Percentiles rank a stretch among this genome's conserved stretches.
phyloP scores from a whole-genome alignment of 176 grass and related monocot genomes.

The Bromus sterilis region DNA sequence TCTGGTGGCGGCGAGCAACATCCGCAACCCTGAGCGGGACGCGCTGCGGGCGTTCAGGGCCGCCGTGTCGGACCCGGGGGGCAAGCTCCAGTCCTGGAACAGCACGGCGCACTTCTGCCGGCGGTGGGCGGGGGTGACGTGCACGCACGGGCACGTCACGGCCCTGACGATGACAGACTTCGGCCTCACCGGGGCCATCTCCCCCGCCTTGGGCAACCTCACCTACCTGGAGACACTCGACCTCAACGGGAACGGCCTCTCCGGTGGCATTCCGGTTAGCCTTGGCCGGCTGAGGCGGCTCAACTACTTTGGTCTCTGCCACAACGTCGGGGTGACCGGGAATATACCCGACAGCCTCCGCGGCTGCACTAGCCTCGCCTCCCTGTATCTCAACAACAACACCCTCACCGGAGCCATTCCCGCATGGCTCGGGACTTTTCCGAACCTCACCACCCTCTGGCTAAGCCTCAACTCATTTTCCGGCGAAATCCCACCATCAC shows the following conservation, averaged over 20 bases:
- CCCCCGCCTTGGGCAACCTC: background rate
- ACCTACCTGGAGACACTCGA: background rate
- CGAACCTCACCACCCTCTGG: background rate
- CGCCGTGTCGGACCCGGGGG: background rate
- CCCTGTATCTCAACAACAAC: constrained; percentile 11
- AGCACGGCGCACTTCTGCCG: background rate
- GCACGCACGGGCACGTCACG: background rate
- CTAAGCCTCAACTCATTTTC: background rate
- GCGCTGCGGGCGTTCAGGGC: background rate
- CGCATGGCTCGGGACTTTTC: background rate
- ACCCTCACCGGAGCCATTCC: background rate
- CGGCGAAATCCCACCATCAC: background rate
- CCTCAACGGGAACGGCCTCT: background rate
- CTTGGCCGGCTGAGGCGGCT: background rate
- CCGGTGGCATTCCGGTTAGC: background rate
- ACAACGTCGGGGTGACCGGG: background rate
- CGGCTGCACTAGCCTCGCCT: background rate
- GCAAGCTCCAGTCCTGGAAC: background rate
- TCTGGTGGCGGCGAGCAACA: background rate
- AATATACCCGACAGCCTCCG: background rate
- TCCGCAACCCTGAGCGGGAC: background rate
- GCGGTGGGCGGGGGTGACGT: background rate
- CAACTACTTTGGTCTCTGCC: background rate
- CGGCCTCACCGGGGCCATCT: background rate
- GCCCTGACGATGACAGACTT: background rate